Percentiles rank a stretch among this genome's conserved stretches.
phyloP scores from a whole-genome alignment of 2,329 filamentous ascomycete genomes.

The Botrytis elliptica region DNA sequence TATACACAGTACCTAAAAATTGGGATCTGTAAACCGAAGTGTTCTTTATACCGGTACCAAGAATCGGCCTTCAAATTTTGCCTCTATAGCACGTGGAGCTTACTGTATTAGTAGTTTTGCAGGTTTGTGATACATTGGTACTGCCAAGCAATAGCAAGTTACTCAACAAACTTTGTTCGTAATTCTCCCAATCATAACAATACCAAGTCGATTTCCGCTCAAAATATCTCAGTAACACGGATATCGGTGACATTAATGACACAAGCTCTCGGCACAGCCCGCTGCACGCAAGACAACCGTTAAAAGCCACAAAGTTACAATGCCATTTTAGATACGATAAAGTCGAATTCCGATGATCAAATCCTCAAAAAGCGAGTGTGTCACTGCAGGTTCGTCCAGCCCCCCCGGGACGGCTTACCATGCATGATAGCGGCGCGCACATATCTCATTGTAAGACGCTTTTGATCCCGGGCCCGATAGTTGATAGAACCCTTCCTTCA shows the following conservation, averaged over 20 bases:
- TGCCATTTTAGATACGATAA: conserved; percentile 9
- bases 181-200: conserved; percentile 14
- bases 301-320: conserved; percentile 11
- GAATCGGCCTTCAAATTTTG: neutral
- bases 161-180: neutral
- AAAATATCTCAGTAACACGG: conserved; percentile 10
- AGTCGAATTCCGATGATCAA: neutral
- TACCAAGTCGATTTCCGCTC: conserved; percentile 1
- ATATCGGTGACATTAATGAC: neutral
- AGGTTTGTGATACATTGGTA: conserved; percentile 6
- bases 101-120: neutral
- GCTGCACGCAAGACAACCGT: conserved; percentile 17
- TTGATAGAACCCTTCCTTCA: conserved; percentile 15
- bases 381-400: conserved; percentile 9
- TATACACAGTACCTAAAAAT: neutral
- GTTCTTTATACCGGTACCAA: neutral
- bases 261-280: conserved; percentile 13
- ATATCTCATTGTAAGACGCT: conserved; percentile 2
- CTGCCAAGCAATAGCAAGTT: neutral
- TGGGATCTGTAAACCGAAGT: neutral
- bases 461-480: conserved; percentile 14
- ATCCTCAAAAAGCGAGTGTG: conserved; percentile 4
- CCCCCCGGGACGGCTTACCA: conserved; percentile 13
- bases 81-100: conserved; percentile 1
- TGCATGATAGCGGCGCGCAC: neutral